phyloP scores from a whole-genome alignment of 352 stramenopile genomes.

The Globisporangium alternatum region DNA sequence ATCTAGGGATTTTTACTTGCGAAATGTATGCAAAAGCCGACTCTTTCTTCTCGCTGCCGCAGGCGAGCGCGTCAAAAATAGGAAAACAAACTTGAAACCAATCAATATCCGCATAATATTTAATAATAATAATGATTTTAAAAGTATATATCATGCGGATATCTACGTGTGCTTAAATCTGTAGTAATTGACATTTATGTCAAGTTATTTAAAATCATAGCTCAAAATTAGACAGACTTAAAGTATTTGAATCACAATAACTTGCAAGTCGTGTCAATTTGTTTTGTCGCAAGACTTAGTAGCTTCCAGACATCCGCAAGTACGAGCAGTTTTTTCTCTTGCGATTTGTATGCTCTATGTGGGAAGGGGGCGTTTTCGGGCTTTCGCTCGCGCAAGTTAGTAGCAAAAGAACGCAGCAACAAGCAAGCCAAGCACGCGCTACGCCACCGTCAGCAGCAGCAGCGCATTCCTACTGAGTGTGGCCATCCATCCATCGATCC shows the following conservation, averaged over 20 bases:
- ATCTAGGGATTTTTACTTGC: neutral
- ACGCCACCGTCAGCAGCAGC: neutral
- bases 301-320: too few species aligned
- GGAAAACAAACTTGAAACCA: neutral
- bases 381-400: neutral
- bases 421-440: slow-evolving; percentile 6
- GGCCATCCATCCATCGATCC: neutral
- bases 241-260: too few species aligned
- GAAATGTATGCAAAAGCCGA: neutral
- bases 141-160: too few species aligned
- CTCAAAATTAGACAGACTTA: too few species aligned
- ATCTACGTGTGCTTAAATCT: too few species aligned
- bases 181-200: too few species aligned
- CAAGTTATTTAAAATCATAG: too few species aligned
- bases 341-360: neutral
- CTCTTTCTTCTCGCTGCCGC: neutral
- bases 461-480: neutral
- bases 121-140: neutral
- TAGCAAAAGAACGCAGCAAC: slow-evolving; percentile 3
- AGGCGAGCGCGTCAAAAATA: neutral
- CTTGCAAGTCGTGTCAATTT: too few species aligned
- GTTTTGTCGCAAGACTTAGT: too few species aligned
- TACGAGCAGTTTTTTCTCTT: neutral
- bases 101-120: too few species aligned
- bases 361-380: slow-evolving; percentile 1